Evolutionary conservation across 768 basidiomycete species (phyloP).

Genomic region (Agrocybe praecox): DNA sequence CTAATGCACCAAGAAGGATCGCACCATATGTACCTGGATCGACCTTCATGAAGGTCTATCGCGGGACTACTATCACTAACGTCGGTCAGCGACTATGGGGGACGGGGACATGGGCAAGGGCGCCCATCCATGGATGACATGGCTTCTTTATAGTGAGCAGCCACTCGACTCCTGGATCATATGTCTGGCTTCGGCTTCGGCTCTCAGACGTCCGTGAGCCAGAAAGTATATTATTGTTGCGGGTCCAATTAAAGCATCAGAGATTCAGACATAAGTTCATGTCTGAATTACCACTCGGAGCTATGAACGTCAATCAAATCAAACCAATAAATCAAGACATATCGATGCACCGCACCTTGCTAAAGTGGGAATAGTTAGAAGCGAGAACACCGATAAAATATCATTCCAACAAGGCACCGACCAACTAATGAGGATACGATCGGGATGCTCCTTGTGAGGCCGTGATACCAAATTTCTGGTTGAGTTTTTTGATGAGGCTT

Average conservation of each 20-base stretch:
- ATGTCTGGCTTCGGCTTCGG: not conserved
- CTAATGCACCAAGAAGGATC: conserved; percentile 37
- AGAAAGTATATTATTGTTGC: not conserved
- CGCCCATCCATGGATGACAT: not conserved
- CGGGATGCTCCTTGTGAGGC: not conserved
- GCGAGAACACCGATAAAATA: not conserved
- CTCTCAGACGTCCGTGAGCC: not conserved
- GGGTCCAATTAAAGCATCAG: not conserved
- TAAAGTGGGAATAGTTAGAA: not conserved
- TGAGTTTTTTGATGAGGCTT: too few relatives aligned
- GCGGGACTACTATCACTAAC: not conserved
- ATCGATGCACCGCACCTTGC: not conserved
- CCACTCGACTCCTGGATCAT: not conserved
- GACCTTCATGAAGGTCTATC: conserved; percentile 20
- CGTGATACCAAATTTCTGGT: too few relatives aligned
- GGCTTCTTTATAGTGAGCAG: not conserved
- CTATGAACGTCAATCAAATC: not conserved
- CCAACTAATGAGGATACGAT: too few relatives aligned
- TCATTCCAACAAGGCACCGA: too few relatives aligned
- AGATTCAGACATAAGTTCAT: not conserved
- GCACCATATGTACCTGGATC: conserved; percentile 37
- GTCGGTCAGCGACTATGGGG: not conserved
- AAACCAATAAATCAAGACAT: not conserved
- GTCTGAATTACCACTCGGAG: not conserved
- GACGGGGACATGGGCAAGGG: not conserved